Percentiles rank a stretch among this genome's conserved stretches.
These are phyloP conservation scores for Tardiomyces digboiensis DNA, from an alignment of 1,139 yeast genomes.

Conservation along the genomic window DNA sequence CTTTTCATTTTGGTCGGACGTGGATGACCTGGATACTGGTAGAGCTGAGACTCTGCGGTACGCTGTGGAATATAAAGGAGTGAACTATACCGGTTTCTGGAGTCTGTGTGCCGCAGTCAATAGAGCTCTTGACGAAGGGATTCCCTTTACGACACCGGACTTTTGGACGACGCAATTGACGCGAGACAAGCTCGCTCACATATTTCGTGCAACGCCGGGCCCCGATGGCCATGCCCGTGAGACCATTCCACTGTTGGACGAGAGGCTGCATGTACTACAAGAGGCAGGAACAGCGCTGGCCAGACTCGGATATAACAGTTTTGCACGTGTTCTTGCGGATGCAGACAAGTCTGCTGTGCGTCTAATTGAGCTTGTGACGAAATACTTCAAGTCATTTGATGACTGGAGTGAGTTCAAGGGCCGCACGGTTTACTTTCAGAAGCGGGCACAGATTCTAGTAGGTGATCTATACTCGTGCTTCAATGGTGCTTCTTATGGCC, in stretches of 20 bases:
- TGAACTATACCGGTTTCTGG: conserved; percentile 35
- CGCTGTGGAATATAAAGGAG: conserved; percentile 26
- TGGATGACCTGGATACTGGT: conserved; percentile 26
- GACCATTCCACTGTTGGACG: conserved; percentile 26
- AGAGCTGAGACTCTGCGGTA: conserved; percentile 22
- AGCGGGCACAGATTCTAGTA: conserved; percentile 34
- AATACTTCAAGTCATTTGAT: conserved; percentile 24
- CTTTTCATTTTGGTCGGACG: conserved; percentile 35
- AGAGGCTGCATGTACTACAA: conserved; percentile 25
- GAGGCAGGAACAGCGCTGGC: conserved; percentile 28
- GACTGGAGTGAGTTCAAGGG: conserved; percentile 25
- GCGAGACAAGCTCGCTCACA: conserved; percentile 13
- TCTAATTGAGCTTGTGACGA: conserved; percentile 22
- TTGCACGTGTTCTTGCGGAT: conserved; percentile 18
- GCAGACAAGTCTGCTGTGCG: conserved; percentile 24
- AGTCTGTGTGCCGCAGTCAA: conserved; percentile 34
- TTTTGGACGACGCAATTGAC: conserved; percentile 26
- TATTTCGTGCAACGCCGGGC: conserved; percentile 26
- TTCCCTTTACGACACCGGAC: conserved; percentile 29
- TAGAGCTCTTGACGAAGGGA: conserved; percentile 29
- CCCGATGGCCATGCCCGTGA: conserved; percentile 18
- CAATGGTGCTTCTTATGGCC: conserved; percentile 26
- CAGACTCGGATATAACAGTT: conserved; percentile 7
- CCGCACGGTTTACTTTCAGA: conserved; percentile 22
- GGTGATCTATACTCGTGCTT: conserved; percentile 38